phyloP scores from a whole-genome alignment of 2,329 filamentous ascomycete species.

The Arthrobotrys megalospora region DNA sequence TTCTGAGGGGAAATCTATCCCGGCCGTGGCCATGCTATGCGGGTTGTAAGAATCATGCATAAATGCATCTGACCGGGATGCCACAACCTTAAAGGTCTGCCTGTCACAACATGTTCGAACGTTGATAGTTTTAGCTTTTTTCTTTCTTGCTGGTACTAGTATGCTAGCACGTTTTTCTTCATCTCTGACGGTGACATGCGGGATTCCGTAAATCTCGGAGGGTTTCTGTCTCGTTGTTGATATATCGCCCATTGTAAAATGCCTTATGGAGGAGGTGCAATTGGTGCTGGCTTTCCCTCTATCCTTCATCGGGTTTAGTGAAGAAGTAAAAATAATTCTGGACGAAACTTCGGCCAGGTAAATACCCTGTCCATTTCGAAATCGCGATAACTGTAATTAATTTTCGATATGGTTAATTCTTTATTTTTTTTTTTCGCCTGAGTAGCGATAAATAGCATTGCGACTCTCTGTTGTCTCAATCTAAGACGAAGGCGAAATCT shows the following conservation, averaged over 20 bases:
- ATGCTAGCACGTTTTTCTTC: background rate
- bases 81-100: constrained; percentile 6
- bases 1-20: constrained; percentile 28
- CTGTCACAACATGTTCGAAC: constrained; percentile 3
- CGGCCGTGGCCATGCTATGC: constrained; percentile 42
- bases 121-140: constrained; percentile 5
- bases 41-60: constrained; percentile 43
- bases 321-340: constrained; percentile 32
- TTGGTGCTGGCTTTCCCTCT: too few relatives aligned
- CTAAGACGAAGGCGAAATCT: constrained; percentile 18
- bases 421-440: constrained; percentile 20
- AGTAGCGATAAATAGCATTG: constrained; percentile 13
- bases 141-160: background rate
- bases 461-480: constrained; percentile 31
- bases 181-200: background rate
- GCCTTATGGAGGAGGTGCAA: background rate
- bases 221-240: constrained; percentile 10
- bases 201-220: constrained; percentile 38
- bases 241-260: background rate
- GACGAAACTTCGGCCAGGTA: background rate
- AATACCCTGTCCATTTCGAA: background rate
- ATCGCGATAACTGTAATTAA: background rate
- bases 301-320: constrained; percentile 1
- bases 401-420: constrained; percentile 12
- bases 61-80: constrained; percentile 31